These are phyloP conservation scores for Hirsutella thompsonii DNA, from an alignment of 2,329 filamentous ascomycete species.

Conservation along the genomic window DNA sequence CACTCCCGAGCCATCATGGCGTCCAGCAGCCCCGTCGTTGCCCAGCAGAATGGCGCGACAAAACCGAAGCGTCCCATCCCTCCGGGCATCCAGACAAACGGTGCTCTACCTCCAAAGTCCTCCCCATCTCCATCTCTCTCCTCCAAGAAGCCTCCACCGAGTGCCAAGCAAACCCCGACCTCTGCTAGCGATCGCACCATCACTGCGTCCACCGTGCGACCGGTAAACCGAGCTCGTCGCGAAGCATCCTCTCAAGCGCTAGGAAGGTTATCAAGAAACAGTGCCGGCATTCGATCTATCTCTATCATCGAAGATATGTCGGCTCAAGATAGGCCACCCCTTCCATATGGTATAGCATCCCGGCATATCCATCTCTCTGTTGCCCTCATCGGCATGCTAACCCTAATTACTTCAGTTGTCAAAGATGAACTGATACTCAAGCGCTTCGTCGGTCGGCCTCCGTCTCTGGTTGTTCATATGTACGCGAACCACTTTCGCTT, in stretches of 20 bases:
- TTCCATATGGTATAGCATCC: constrained; percentile 34
- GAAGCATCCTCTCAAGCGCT: constrained; percentile 34
- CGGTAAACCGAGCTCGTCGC: constrained; percentile 44
- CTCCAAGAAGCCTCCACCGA: constrained; percentile 36
- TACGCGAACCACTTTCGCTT: constrained; percentile 81
- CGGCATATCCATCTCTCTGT: neutral
- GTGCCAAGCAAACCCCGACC: constrained; percentile 25
- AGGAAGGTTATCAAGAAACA: constrained; percentile 36
- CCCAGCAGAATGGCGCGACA: constrained; percentile 26
- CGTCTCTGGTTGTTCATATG: constrained; percentile 78
- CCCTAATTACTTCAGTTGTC: constrained; percentile 39
- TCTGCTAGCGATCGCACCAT: constrained; percentile 22
- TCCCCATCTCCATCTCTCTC: constrained; percentile 47
- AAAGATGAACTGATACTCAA: constrained; percentile 68
- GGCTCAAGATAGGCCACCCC: constrained; percentile 27
- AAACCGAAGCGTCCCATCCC: constrained; percentile 60
- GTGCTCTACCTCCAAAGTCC: constrained; percentile 40
- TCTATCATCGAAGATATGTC: constrained; percentile 31
- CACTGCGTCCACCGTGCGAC: constrained; percentile 30
- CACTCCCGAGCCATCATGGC: constrained; percentile 32
- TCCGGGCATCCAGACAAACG: constrained; percentile 54
- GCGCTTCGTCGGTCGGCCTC: constrained; percentile 61
- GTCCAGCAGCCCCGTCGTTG: constrained; percentile 35
- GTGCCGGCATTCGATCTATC: constrained; percentile 34
- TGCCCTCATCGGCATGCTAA: neutral